Base-by-base conservation (phyloP, 2,329 filamentous ascomycete genomes). In the Chalara sp. region DNA sequence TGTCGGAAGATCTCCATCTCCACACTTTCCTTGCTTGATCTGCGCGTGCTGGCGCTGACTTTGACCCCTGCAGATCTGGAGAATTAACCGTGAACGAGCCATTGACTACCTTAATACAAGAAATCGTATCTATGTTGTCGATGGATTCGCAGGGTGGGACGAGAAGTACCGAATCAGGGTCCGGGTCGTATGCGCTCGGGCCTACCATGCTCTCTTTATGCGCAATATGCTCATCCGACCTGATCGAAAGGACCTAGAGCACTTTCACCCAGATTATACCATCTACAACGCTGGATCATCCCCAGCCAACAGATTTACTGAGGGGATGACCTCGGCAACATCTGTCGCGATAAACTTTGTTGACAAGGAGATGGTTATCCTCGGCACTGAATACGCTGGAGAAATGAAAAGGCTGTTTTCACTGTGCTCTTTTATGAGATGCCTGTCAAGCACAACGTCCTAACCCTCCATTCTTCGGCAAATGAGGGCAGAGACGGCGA, bases 181-280 rank as follows among this genome's bases (percentile, higher is more conserved):
- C 65, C 91, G 93, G 67, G 92, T 99, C 59, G 91, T 99, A 68
- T 99, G 93, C 76, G 93, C 93, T 61, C 91, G 93, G 69, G 93
- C 93, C 72, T 99, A 99, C 81, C 93, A 99, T 81, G 93, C 93
- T 56, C 83, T 99, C 59, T 99, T 99, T 84, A 99, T 99, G 93
- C 89, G 91, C 69, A 99, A 99, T 81, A 99, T 99, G 93, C 87
- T 99, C 68, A 99, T 99, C 78, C 87, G 93, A 63, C 93, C 93
- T 57, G 78, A 84, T 49, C 82, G 81, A 57, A 88, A 95, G 74
- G 91, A 99, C 78, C 85, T 99, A 49, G 87, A 96, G 76, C 83
- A 89, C 75, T 99, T 99, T 83, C 89, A 96, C 73, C 93, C 93
- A 64, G 92, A 99, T 79, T 99, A 99, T 79, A 92, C 92, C 66